phyloP scores from a whole-genome alignment of 2,329 filamentous ascomycete genomes.

The Zymoseptoria pseudotritici region DNA sequence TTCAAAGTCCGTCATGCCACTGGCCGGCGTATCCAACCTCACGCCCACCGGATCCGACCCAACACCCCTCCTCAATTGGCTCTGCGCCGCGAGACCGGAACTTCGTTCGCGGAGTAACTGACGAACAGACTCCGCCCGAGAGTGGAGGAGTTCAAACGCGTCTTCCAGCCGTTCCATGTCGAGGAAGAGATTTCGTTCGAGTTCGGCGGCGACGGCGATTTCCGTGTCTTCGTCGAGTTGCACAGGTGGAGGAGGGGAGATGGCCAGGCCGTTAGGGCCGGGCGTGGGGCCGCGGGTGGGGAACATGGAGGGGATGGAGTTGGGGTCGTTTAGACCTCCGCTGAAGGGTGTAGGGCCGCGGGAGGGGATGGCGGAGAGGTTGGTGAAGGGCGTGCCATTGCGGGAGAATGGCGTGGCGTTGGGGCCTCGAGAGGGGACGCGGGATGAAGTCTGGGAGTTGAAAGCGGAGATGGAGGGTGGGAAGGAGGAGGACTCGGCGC shows the following conservation, averaged over 20 bases:
- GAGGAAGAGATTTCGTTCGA: conserved; percentile 85
- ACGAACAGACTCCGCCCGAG: conserved; percentile 72
- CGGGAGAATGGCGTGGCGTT: conserved; percentile 34
- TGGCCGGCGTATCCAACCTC: conserved; percentile 36
- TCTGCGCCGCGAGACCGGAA: conserved; percentile 64
- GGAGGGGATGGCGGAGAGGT: conserved; percentile 47
- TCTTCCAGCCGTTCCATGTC: conserved; percentile 94
- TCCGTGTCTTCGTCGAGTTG: conserved; percentile 92
- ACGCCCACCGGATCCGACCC: conserved; percentile 37
- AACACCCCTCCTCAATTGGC: conserved; percentile 51
- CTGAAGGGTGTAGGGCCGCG: conserved; percentile 45
- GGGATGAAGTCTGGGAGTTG: conserved; percentile 21
- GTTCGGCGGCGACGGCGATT: conserved; percentile 79
- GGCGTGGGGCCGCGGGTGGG: conserved; percentile 29
- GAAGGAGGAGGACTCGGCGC: conserved; percentile 56
- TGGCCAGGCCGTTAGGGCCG: conserved; percentile 25
- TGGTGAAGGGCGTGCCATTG: conserved; percentile 50
- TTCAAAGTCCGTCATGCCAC: conserved; percentile 27
- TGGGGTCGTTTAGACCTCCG: conserved; percentile 14
- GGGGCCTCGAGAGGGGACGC: conserved; percentile 35
- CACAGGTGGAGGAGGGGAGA: conserved; percentile 52
- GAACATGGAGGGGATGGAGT: conserved; percentile 23
- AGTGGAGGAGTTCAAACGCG: conserved; percentile 85
- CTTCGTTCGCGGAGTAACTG: conserved; percentile 72
- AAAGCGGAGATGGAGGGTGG: conserved; percentile 26